phyloP scores from a whole-genome alignment of 2,329 filamentous ascomycete genomes.

The Diaporthe batatas region DNA sequence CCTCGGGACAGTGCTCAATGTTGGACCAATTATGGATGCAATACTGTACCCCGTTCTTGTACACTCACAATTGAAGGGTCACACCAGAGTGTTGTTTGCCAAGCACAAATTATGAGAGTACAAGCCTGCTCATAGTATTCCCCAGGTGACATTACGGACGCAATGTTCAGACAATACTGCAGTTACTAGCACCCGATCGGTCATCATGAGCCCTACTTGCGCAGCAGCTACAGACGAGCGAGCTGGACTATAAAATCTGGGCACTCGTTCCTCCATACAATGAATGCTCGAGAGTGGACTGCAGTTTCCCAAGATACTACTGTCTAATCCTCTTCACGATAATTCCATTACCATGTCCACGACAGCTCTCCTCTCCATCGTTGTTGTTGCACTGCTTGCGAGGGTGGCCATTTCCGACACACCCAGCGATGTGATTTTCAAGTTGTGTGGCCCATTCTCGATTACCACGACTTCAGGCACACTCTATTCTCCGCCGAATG shows the following conservation, averaged over 20 bases:
- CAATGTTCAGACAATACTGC: too few relatives aligned
- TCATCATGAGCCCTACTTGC: background rate
- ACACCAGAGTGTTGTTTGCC: too few relatives aligned
- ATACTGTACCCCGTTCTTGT: too few relatives aligned
- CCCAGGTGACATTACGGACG: too few relatives aligned
- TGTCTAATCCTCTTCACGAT: background rate
- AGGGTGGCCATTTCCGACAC: background rate
- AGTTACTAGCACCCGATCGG: too few relatives aligned
- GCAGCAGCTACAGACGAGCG: background rate
- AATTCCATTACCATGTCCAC: background rate
- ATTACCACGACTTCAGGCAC: conserved; percentile 15
- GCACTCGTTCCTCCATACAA: background rate
- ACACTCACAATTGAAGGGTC: too few relatives aligned
- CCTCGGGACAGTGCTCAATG: too few relatives aligned
- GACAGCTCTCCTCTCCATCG: background rate
- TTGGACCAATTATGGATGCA: too few relatives aligned
- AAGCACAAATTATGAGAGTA: too few relatives aligned
- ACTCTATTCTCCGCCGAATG: background rate
- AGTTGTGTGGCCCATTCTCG: background rate
- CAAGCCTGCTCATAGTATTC: too few relatives aligned
- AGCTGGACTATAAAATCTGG: background rate
- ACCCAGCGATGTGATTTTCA: background rate
- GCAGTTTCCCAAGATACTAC: too few relatives aligned
- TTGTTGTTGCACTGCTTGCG: background rate
- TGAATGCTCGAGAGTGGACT: background rate